These are phyloP conservation scores for Mitragyna speciosa DNA, from an alignment of 257 asterid species.

Conservation along the genomic window DNA sequence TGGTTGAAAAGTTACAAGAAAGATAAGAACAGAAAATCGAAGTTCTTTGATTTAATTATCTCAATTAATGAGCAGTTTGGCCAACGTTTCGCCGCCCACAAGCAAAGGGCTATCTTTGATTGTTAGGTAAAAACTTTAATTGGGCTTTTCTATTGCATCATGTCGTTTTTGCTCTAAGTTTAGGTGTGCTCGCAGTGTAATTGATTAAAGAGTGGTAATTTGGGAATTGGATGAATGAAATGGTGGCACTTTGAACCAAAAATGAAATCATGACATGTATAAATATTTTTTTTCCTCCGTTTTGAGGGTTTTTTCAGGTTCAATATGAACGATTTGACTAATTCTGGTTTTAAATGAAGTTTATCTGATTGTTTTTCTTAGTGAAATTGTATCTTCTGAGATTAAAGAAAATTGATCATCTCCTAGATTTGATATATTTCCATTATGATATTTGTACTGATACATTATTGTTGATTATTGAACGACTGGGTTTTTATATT, in stretches of 20 bases:
- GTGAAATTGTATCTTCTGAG: background rate
- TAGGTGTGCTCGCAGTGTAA: background rate
- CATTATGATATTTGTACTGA: too few species aligned
- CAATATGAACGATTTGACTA: too few species aligned
- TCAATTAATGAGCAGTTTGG: too few species aligned
- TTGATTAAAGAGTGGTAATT: too few species aligned
- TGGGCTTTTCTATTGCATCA: background rate
- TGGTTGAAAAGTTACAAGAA: background rate
- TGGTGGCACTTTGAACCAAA: too few species aligned
- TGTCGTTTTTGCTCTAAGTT: background rate
- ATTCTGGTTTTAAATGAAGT: too few species aligned
- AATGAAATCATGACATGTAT: too few species aligned
- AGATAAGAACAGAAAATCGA: background rate
- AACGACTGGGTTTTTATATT: background rate
- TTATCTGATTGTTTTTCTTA: background rate
- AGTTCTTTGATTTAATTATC: background rate
- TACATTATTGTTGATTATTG: background rate
- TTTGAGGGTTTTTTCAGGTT: too few species aligned
- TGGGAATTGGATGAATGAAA: too few species aligned
- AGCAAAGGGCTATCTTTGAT: background rate
- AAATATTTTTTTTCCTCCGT: too few species aligned
- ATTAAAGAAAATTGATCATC: background rate
- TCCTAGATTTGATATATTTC: background rate
- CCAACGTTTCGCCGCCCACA: too few species aligned
- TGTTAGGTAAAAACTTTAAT: too few species aligned